Percentiles rank a stretch among this genome's conserved stretches.
These are phyloP conservation scores for Rosellinia necatrix DNA, from an alignment of 2,329 filamentous ascomycete genomes.

Conservation along the genomic window DNA sequence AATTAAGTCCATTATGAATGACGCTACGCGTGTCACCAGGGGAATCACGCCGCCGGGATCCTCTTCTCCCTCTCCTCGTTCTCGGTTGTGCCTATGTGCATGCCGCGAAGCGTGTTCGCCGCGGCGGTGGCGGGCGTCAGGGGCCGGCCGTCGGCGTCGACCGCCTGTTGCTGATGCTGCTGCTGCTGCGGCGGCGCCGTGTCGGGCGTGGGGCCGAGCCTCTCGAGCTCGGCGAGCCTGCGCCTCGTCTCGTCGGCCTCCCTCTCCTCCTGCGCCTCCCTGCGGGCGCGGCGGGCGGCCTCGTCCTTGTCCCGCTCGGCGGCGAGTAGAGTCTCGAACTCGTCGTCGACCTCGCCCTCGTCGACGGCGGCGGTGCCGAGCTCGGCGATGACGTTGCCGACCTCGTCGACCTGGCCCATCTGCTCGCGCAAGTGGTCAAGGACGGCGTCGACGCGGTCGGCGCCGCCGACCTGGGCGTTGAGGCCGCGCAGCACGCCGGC, in stretches of 20 bases:
- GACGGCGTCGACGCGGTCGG: slow-evolving; percentile 74
- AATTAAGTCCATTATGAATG: too few species aligned
- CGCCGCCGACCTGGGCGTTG: slow-evolving; percentile 77
- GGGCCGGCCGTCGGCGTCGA: slow-evolving; percentile 39
- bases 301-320: slow-evolving; percentile 60
- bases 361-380: slow-evolving; percentile 62
- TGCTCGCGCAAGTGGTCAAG: slow-evolving; percentile 77
- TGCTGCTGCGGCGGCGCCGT: too few species aligned
- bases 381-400: slow-evolving; percentile 77
- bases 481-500: slow-evolving; percentile 72
- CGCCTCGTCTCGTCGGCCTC: slow-evolving; percentile 54
- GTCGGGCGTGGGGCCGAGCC: slow-evolving; percentile 42
- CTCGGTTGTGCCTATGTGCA: slow-evolving; percentile 44
- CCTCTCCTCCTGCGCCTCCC: slow-evolving; percentile 49
- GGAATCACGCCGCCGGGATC: slow-evolving; percentile 15
- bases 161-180: too few species aligned
- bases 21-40: too few species aligned
- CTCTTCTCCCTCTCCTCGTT: slow-evolving; percentile 11
- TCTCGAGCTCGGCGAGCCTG: slow-evolving; percentile 56
- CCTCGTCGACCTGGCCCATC: slow-evolving; percentile 82
- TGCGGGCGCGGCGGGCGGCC: slow-evolving; percentile 47
- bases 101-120: slow-evolving; percentile 43
- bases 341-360: slow-evolving; percentile 84
- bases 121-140: slow-evolving; percentile 39
- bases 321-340: slow-evolving; percentile 76